Conservation (phyloP, 2,329 filamentous ascomycete genomes). For the Paraphoma chrysanthemicola region DNA sequence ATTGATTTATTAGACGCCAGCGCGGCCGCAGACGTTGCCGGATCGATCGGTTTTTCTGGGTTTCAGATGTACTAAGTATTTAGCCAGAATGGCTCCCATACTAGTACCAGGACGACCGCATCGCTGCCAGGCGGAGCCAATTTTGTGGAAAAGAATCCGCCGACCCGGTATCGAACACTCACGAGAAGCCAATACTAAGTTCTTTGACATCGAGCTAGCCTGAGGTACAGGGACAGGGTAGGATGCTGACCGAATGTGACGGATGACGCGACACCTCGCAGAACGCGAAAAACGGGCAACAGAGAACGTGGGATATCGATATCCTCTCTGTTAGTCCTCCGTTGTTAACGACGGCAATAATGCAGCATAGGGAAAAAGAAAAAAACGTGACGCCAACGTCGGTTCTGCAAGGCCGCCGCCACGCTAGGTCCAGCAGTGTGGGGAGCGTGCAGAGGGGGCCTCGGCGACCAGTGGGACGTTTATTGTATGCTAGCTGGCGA, state of each 20-base stretch:
- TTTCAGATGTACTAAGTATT: slow-evolving; percentile 23
- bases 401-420: slow-evolving; percentile 21
- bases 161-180: slow-evolving; percentile 17
- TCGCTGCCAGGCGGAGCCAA: slow-evolving; percentile 5
- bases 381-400: slow-evolving; percentile 8
- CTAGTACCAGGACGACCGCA: background rate
- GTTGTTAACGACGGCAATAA: background rate
- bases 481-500: background rate
- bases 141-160: slow-evolving; percentile 14
- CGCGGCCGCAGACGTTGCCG: slow-evolving; percentile 12
- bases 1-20: background rate
- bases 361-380: slow-evolving; percentile 6
- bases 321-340: background rate
- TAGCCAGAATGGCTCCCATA: slow-evolving; percentile 19
- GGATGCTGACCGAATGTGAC: background rate
- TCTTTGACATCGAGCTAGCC: background rate
- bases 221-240: slow-evolving; percentile 6
- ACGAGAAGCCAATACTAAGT: slow-evolving; percentile 11
- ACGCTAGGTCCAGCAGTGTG: slow-evolving; percentile 5
- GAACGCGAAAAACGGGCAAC: background rate
- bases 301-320: slow-evolving; percentile 1
- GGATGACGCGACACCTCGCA: background rate
- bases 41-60: slow-evolving; percentile 14
- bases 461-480: slow-evolving; percentile 4
- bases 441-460: slow-evolving; percentile 9